Evolutionary conservation across 805 yeast genomes (phyloP).

Genomic region (Spathaspora passalidarum): DNA sequence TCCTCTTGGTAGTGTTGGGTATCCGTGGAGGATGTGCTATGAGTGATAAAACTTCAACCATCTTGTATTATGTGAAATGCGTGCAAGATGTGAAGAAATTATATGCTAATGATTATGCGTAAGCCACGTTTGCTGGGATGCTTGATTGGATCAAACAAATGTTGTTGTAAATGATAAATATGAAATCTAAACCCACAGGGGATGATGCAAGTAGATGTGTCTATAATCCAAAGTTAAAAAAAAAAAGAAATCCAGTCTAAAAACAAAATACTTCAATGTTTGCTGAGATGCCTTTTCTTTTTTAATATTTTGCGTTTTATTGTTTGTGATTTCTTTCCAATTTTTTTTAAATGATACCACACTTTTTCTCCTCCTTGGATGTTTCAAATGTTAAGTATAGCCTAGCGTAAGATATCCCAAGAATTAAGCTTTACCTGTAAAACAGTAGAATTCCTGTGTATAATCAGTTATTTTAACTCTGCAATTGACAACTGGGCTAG

Average conservation of each 20-base stretch:
- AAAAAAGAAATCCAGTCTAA: neutral
- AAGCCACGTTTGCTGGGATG: too few relatives aligned
- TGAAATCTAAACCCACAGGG: neutral
- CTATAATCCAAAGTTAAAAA: neutral
- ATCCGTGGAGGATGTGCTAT: conserved; percentile 1
- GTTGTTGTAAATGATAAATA: too few relatives aligned
- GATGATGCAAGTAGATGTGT: neutral
- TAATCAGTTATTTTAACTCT: too few relatives aligned
- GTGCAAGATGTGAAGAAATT: too few relatives aligned
- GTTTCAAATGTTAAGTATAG: too few relatives aligned
- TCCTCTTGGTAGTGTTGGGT: conserved; percentile 1
- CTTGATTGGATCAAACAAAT: too few relatives aligned
- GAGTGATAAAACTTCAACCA: conserved; percentile 8
- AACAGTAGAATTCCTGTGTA: too few relatives aligned
- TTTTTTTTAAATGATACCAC: neutral
- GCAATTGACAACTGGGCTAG: too few relatives aligned
- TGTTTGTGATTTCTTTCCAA: neutral
- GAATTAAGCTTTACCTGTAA: too few relatives aligned
- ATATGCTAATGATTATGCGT: too few relatives aligned
- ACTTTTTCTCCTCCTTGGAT: neutral
- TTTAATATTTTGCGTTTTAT: neutral
- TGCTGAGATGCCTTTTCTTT: conserved; percentile 1
- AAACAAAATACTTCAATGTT: neutral
- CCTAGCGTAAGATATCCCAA: too few relatives aligned
- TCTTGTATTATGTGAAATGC: too few relatives aligned